Evolutionary conservation across 1,139 yeast species (phyloP).

Genomic region (Blastobotrys ciferrii): DNA sequence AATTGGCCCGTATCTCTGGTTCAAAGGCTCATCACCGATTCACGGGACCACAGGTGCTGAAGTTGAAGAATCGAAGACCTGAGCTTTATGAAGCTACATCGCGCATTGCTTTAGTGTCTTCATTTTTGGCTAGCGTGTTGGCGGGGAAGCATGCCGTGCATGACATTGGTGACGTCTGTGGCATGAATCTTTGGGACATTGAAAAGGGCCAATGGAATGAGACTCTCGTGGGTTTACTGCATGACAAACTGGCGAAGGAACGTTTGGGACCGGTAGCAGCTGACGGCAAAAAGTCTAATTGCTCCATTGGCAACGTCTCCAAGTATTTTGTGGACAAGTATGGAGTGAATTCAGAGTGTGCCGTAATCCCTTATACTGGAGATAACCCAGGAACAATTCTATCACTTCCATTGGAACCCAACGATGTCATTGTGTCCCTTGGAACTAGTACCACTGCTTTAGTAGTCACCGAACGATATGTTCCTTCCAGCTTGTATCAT

Average conservation of each 20-base stretch:
- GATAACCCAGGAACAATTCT: constrained; percentile 88
- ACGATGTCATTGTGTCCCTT: constrained; percentile 76
- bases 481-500: constrained; percentile 81
- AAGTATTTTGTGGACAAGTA: constrained; percentile 61
- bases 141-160: constrained; percentile 61
- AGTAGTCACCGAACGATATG: constrained; percentile 71
- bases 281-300: constrained; percentile 22
- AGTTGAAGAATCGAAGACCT: constrained; percentile 57
- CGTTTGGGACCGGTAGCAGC: constrained; percentile 52
- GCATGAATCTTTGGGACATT: constrained; percentile 83
- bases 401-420: constrained; percentile 71
- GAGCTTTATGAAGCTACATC: constrained; percentile 55
- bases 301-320: constrained; percentile 46
- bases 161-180: constrained; percentile 88
- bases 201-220: constrained; percentile 51
- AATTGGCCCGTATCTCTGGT: constrained; percentile 70
- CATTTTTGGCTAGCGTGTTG: constrained; percentile 70
- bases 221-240: constrained; percentile 45
- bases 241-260: constrained; percentile 35
- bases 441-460: constrained; percentile 91
- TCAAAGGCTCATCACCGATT: constrained; percentile 87
- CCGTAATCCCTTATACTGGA: constrained; percentile 72
- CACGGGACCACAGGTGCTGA: constrained; percentile 86
- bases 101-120: constrained; percentile 72
- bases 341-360: constrained; percentile 55